phyloP scores from a whole-genome alignment of 441 rosid genomes.

The Syzygium syzygioides region DNA sequence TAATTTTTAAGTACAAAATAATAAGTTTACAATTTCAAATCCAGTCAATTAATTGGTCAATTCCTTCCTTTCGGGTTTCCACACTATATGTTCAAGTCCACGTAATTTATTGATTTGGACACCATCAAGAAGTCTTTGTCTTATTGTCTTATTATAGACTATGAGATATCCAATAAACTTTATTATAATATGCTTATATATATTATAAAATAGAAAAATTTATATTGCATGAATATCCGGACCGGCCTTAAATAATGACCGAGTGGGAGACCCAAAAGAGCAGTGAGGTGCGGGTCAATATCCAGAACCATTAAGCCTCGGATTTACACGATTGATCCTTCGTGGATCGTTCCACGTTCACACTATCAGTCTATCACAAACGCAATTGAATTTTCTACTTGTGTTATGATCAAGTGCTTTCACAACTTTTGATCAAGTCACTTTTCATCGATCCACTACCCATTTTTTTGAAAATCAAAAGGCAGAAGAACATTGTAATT shows the following conservation, averaged over 20 bases:
- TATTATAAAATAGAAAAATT: neutral
- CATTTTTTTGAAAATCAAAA: neutral
- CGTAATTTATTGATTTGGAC: neutral
- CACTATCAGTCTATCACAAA: neutral
- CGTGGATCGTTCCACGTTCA: neutral
- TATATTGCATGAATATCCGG: neutral
- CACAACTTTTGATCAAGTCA: neutral
- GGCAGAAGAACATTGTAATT: neutral
- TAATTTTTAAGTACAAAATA: neutral
- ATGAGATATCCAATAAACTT: neutral
- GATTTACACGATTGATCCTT: neutral
- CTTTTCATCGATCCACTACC: neutral
- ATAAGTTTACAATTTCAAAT: neutral
- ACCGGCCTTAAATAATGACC: neutral
- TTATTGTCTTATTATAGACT: neutral
- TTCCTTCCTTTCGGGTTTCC: neutral
- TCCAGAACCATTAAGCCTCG: neutral
- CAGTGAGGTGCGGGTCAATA: neutral
- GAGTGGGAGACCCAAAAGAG: neutral
- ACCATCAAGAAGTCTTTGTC: neutral
- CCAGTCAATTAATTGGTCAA: neutral
- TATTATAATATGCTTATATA: neutral
- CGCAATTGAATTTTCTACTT: neutral
- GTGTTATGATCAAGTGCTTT: neutral
- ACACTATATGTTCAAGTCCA: neutral